Conservation (phyloP, 805 yeast genomes). For the Yarrowia sp. region DNA sequence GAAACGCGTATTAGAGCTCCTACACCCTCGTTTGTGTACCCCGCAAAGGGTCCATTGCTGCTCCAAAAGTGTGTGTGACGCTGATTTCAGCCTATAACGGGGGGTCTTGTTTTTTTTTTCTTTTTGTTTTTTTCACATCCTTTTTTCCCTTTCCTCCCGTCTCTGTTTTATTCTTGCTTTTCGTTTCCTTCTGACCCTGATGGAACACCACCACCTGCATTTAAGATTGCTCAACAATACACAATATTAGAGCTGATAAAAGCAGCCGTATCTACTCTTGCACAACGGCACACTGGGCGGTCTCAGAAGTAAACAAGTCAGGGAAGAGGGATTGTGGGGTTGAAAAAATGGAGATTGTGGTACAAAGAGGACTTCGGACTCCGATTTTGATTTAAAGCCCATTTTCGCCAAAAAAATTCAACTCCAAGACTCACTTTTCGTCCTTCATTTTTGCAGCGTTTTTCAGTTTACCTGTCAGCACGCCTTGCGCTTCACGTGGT, state of each 20-base stretch:
- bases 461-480: conserved; percentile 23
- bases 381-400: neutral
- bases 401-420: neutral
- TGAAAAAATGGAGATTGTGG: neutral
- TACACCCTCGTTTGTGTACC: neutral
- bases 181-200: neutral
- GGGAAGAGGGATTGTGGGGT: too few relatives aligned
- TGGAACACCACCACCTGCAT: neutral
- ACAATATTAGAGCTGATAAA: conserved; percentile 20
- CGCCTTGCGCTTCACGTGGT: conserved; percentile 25
- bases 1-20: neutral
- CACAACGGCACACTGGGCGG: too few relatives aligned
- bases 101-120: too few relatives aligned
- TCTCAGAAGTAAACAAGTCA: too few relatives aligned
- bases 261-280: conserved; percentile 10
- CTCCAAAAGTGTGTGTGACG: too few relatives aligned
- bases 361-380: neutral
- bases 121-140: too few relatives aligned
- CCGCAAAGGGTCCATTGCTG: neutral
- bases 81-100: too few relatives aligned
- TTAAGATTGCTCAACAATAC: conserved; percentile 23
- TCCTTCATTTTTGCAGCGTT: neutral
- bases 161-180: too few relatives aligned
- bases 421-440: neutral
- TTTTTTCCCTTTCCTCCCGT: neutral